phyloP scores from a whole-genome alignment of 2,329 filamentous ascomycete species.

The Colletotrichum liriopes region DNA sequence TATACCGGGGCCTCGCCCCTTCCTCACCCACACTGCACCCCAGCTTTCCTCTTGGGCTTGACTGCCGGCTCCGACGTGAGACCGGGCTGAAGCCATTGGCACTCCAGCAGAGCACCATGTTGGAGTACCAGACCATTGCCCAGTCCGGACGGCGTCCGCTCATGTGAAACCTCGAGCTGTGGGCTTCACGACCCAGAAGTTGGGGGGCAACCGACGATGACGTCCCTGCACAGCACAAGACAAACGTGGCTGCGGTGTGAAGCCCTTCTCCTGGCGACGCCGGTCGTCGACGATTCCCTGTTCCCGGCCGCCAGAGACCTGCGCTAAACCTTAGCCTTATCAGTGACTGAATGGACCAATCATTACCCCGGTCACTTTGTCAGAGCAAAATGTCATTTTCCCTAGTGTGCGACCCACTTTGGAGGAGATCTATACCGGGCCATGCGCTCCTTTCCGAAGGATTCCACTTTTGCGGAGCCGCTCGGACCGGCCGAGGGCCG shows the following conservation, averaged over 20 bases:
- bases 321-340: constrained; percentile 43
- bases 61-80: constrained; percentile 19
- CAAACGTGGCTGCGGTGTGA: not conserved
- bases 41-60: constrained; percentile 10
- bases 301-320: constrained; percentile 17
- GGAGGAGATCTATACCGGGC: constrained; percentile 14
- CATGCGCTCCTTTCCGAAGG: constrained; percentile 20
- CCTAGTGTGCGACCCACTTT: constrained; percentile 11
- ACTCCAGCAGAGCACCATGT: not conserved
- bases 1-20: not conserved
- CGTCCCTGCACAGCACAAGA: constrained; percentile 9
- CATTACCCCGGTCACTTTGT: constrained; percentile 31
- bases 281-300: constrained; percentile 19
- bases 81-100: constrained; percentile 21
- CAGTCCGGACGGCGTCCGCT: constrained; percentile 32
- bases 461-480: constrained; percentile 4
- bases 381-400: constrained; percentile 40
- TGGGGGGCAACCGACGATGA: constrained; percentile 36
- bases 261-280: constrained; percentile 12
- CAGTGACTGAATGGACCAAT: constrained; percentile 35
- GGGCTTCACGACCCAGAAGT: constrained; percentile 31
- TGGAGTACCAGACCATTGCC: constrained; percentile 19
- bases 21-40: constrained; percentile 17
- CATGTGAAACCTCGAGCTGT: constrained; percentile 26
- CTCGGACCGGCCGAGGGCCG: constrained; percentile 28